These are phyloP conservation scores for Penicillium sp. DNA, from an alignment of 2,329 filamentous ascomycete genomes.

Conservation along the genomic window DNA sequence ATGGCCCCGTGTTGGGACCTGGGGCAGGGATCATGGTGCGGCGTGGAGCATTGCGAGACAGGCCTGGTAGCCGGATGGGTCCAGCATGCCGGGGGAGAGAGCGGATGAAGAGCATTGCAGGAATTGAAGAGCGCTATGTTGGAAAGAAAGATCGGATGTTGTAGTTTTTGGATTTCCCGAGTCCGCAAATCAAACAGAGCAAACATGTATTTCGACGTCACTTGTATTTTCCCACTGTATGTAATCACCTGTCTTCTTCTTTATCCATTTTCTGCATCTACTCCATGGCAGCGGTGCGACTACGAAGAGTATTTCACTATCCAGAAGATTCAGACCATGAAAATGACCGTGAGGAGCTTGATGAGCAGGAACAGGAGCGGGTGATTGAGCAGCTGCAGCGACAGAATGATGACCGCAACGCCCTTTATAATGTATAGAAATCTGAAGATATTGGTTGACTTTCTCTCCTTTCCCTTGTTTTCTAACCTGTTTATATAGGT, in stretches of 20 bases:
- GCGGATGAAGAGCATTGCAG: conserved; percentile 15
- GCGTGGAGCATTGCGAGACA: conserved; percentile 21
- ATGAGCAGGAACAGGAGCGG: conserved; percentile 63
- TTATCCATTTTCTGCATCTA: conserved; percentile 1
- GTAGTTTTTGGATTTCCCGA: conserved; percentile 2
- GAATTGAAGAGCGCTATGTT: not conserved
- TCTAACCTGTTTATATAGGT: conserved; percentile 18
- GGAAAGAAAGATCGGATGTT: conserved; percentile 4
- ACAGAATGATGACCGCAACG: conserved; percentile 41
- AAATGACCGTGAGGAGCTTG: conserved; percentile 63
- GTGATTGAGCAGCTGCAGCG: conserved; percentile 38
- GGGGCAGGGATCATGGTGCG: conserved; percentile 54
- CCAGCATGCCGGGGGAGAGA: conserved; percentile 15
- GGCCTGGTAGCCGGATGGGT: conserved; percentile 9
- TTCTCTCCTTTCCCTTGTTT: not conserved
- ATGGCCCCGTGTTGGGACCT: conserved; percentile 50
- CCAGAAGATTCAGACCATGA: conserved; percentile 58
- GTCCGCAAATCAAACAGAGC: conserved; percentile 25
- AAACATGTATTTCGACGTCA: conserved; percentile 20
- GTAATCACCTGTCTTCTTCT: not conserved
- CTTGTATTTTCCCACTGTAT: not conserved
- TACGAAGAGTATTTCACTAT: conserved; percentile 78
- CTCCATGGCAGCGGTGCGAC: conserved; percentile 56
- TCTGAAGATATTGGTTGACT: not conserved
- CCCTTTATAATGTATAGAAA: conserved; percentile 38